These are phyloP conservation scores for Naganishia sp. DNA, from an alignment of 1,284 basidiomycete genomes.

Conservation along the genomic window DNA sequence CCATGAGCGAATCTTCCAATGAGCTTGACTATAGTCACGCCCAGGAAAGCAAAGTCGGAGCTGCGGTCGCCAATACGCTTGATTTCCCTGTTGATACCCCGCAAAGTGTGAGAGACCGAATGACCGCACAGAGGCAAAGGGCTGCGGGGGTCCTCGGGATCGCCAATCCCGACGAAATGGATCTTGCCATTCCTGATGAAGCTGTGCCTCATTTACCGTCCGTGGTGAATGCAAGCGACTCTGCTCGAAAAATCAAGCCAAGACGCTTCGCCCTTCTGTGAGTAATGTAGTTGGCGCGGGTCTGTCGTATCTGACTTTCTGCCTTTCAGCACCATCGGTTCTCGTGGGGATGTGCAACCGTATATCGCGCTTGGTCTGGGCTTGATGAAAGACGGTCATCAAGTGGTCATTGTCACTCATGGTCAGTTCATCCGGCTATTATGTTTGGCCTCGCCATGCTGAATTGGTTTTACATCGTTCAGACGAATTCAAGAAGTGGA, in stretches of 20 bases:
- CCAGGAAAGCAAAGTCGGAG: constrained; percentile 13
- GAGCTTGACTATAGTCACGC: constrained; percentile 11
- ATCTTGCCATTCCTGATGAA: constrained; percentile 42
- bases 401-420: constrained; percentile 63
- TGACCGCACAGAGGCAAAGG: constrained; percentile 14
- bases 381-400: constrained; percentile 61
- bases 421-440: constrained; percentile 37
- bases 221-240: constrained; percentile 45
- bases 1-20: constrained; percentile 30
- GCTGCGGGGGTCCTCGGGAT: constrained; percentile 22
- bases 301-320: neutral
- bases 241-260: constrained; percentile 36
- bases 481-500: constrained; percentile 63
- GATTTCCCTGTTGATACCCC: constrained; percentile 20
- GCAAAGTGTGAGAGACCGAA: constrained; percentile 7
- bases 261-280: constrained; percentile 50
- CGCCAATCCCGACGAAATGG: constrained; percentile 14
- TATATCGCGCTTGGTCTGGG: constrained; percentile 55
- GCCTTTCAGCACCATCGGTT: constrained; percentile 53
- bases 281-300: neutral
- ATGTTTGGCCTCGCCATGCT: constrained; percentile 2
- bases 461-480: neutral
- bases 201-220: constrained; percentile 49
- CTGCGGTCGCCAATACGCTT: constrained; percentile 23
- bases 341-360: constrained; percentile 58